Conservation (phyloP, 2,329 filamentous ascomycete genomes). For the Aurifilum marmelostoma region DNA sequence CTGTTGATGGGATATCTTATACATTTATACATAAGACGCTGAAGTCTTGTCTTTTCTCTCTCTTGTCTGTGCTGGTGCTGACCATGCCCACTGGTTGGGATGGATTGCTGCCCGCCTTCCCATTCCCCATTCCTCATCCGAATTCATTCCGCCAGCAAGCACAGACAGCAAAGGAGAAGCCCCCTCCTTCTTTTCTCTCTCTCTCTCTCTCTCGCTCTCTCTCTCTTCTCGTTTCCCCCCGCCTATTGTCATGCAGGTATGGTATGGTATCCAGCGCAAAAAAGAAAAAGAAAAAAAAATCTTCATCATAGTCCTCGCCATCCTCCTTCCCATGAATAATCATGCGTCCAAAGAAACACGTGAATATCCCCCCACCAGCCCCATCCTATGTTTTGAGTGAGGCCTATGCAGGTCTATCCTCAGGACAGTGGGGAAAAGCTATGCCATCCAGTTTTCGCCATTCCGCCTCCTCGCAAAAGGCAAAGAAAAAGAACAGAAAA, state of each 20-base stretch:
- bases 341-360: neutral
- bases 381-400: neutral
- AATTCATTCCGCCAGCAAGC: neutral
- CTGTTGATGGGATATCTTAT: conserved; percentile 27
- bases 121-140: neutral
- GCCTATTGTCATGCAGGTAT: conserved; percentile 3
- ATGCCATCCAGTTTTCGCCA: conserved; percentile 10
- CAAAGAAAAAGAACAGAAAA: neutral
- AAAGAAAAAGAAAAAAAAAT: too few relatives aligned
- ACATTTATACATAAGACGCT: conserved; percentile 29
- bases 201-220: neutral
- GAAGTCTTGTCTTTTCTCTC: conserved; percentile 16
- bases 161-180: neutral
- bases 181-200: neutral
- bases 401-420: conserved; percentile 7
- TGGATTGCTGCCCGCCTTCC: neutral
- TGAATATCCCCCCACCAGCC: neutral
- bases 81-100: neutral
- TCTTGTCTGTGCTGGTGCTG: neutral
- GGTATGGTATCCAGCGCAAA: conserved; percentile 1
- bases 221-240: neutral
- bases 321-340: neutral
- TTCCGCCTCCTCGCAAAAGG: conserved; percentile 8
- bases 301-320: neutral
- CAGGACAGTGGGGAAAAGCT: neutral